phyloP scores from a whole-genome alignment of 2,329 filamentous ascomycete species.

The Aspergillus udagawae region DNA sequence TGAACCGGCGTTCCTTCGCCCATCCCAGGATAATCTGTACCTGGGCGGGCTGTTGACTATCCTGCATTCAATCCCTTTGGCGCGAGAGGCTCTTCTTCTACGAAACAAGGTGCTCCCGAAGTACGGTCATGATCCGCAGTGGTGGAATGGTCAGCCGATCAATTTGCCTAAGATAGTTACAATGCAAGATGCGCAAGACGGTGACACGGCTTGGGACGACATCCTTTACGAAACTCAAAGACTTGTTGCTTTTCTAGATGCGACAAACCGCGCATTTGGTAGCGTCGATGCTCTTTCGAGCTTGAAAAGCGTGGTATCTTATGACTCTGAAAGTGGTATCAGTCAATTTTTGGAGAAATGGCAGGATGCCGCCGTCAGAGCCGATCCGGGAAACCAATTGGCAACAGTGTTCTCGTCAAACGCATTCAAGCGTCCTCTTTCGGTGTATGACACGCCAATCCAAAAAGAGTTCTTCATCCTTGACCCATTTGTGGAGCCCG shows the following conservation, averaged over 20 bases:
- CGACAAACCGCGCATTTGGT: constrained; percentile 55
- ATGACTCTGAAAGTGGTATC: constrained; percentile 34
- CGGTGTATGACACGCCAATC: constrained; percentile 25
- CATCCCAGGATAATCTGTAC: constrained; percentile 49
- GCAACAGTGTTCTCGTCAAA: constrained; percentile 45
- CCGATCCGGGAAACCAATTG: constrained; percentile 39
- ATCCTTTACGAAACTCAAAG: constrained; percentile 57
- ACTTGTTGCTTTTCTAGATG: constrained; percentile 58
- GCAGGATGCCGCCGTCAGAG: constrained; percentile 43
- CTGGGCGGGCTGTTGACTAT: constrained; percentile 59
- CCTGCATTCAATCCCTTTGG: constrained; percentile 57
- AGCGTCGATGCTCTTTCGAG: constrained; percentile 50
- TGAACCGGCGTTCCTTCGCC: constrained; percentile 57
- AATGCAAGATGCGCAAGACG: constrained; percentile 30
- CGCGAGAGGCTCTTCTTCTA: constrained; percentile 54
- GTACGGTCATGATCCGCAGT: constrained; percentile 55
- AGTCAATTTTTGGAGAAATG: constrained; percentile 49
- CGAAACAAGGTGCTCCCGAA: constrained; percentile 42
- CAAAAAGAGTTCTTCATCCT: constrained; percentile 38
- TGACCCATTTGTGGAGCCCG: constrained; percentile 35
- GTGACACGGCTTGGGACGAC: constrained; percentile 38
- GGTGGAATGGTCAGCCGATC: constrained; percentile 59
- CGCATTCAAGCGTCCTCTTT: constrained; percentile 37
- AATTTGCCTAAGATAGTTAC: constrained; percentile 50
- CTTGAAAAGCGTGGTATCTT: constrained; percentile 34